Base-by-base conservation (phyloP, 345 rosid genomes). In the Toxicodendron radicans region DNA sequence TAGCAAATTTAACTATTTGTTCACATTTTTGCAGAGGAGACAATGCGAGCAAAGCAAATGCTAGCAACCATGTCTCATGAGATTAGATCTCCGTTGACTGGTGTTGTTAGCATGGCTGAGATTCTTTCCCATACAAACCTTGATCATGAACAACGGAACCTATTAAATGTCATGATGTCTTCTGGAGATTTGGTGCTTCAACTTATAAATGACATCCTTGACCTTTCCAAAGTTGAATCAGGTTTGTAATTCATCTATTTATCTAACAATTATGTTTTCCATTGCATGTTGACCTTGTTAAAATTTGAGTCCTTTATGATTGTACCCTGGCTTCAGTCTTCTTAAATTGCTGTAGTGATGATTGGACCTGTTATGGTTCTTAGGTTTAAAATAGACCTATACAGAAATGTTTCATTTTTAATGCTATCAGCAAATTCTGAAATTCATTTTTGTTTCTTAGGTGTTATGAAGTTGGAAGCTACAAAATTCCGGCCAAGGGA, bases 11-110 rank as follows among this genome's bases (percentile, higher is more conserved):
- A 9, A 75, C n/a, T 27, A 23, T 43, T 52, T 54, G 17, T 64
- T 66, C 48, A 14, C 14, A 12, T 32, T 73, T 46, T 78, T 76
- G 71, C 88, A 95, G 99, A 95, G 96, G 99, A 93, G 86, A 95
- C 97, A 12, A 95, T 95, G 99, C 87, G 98, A 30, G 97, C 93
- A 12, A 95, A 95, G 76, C 97, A 95, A 78, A 93, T 95, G 97
- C 84, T 93, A 76, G 99, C 99, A 5, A 93, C 95, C 8, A 93
- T 95, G 99, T 95, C 99, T 14, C 98, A 95, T 64, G 99, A 95
- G 85, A 95, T 95, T 82, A 88, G 97, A 81, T 93, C 98, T 70
- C 98, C 99, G 59, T 78, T 95, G 30, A 82, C 98, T 5, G 96
- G 97, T 53, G 97, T 93, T 24, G 99, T 95, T 75, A 90, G 99